Conservation (phyloP, 306 rosid genomes). For the Quillaja saponaria region DNA sequence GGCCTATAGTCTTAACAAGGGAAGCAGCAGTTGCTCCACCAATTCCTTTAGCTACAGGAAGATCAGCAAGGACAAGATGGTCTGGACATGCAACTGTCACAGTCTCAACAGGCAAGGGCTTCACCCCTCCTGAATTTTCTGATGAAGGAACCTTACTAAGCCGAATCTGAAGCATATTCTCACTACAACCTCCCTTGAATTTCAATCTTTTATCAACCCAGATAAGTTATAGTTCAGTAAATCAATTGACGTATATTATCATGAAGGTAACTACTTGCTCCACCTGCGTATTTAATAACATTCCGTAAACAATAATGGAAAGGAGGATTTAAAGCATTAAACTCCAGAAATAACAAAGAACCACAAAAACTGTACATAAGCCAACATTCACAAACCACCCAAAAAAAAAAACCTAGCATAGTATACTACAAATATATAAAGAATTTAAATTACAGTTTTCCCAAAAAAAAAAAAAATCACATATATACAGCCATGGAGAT, state of each 20-base stretch:
- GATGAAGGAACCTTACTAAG: conserved; percentile 67
- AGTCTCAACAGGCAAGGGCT: conserved; percentile 62
- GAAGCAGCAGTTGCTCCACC: conserved; percentile 77
- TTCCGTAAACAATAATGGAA: background rate
- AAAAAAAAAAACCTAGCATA: background rate
- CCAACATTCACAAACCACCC: background rate
- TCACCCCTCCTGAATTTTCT: conserved; percentile 61
- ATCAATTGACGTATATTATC: conserved; percentile 3
- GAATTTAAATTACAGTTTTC: too few relatives aligned
- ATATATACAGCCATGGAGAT: too few relatives aligned
- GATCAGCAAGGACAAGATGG: conserved; percentile 94
- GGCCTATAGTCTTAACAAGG: conserved; percentile 72
- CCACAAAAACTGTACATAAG: background rate
- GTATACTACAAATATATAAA: too few relatives aligned
- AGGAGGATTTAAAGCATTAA: background rate
- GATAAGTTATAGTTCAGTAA: background rate
- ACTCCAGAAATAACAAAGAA: background rate
- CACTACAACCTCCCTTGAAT: conserved; percentile 23
- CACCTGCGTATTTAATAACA: conserved; percentile 10
- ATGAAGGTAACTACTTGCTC: background rate
- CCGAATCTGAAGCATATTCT: conserved; percentile 91
- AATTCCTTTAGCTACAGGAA: conserved; percentile 94
- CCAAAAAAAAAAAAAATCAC: too few relatives aligned
- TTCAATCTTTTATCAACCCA: conserved; percentile 21
- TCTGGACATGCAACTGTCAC: conserved; percentile 98